Percentiles rank a stretch among this genome's conserved stretches.
Evolutionary conservation across 352 stramenopile species (phyloP).

Genomic region (Blastocystis hominis): DNA sequence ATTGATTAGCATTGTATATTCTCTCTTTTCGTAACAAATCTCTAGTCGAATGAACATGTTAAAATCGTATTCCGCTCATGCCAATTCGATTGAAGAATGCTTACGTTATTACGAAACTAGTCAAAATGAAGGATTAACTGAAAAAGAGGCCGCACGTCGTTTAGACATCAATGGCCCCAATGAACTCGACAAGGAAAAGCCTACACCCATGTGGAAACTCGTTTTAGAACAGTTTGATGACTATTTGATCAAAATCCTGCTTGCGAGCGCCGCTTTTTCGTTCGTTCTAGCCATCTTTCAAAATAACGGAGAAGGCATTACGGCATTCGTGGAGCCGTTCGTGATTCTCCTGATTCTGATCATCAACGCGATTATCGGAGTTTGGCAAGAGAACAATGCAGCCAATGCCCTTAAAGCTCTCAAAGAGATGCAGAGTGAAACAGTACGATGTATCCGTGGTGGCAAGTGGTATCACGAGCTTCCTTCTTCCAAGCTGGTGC

Average conservation of each 20-base stretch:
- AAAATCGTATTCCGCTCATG: background rate
- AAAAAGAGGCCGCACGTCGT: background rate
- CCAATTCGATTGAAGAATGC: background rate
- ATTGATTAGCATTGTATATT: background rate
- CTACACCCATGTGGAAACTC: constrained; percentile 78
- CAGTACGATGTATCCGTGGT: constrained; percentile 64
- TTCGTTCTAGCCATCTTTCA: constrained; percentile 80
- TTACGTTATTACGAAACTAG: background rate
- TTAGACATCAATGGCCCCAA: constrained; percentile 67
- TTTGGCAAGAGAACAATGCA: constrained; percentile 87
- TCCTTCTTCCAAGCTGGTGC: constrained; percentile 79
- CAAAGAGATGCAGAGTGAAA: constrained; percentile 84
- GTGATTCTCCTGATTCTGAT: constrained; percentile 91
- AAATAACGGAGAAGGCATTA: constrained; percentile 72
- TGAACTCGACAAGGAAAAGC: constrained; percentile 77
- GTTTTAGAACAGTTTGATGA: constrained; percentile 97
- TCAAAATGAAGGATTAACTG: background rate
- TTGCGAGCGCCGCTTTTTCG: constrained; percentile 83
- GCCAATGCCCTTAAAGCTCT: constrained; percentile 83
- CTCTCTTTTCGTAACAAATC: background rate
- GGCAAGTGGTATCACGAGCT: constrained; percentile 64
- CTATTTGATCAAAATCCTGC: constrained; percentile 87
- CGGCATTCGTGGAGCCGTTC: constrained; percentile 86
- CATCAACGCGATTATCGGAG: constrained; percentile 86
- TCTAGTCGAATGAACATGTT: background rate